Base-by-base conservation (phyloP, 2,329 filamentous ascomycete species). In the Scedosporium minutisporum region DNA sequence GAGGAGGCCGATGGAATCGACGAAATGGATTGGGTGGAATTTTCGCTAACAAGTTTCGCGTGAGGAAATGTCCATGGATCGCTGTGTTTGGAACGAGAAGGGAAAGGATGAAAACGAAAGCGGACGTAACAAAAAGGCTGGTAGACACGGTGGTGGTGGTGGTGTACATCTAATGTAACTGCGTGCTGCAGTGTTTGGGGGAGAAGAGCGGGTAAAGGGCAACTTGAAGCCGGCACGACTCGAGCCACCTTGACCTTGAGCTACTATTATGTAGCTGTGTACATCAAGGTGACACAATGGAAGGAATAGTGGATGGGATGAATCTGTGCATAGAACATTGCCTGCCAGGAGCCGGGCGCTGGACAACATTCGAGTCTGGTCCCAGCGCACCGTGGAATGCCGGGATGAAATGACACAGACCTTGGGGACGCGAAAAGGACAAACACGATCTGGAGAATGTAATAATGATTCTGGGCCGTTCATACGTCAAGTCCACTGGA, bases 1-100 rank as follows among this genome's bases (percentile, higher is more conserved):
- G 63, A 66, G 65, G 65, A 63, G 63, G 61, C 64, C 23, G 59
- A 41, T 38, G 59, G 59, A 33, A 33, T 61, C 27, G 59, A 51
- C 12, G 46, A 42, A 12, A 25, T 10, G 14, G 46, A 29, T 25
- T 38, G 60, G 29, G 60, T 41, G 48, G 46, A 38, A 57, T 55
- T 61, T 42, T 61, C 48, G 48, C 60, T 61, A 42, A 38, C 33
- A 33, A 38, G 46, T 61, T 38, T 57, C 46, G 46, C 33, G 27
- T 41, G 21, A 44, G 60, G 42, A 61, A 61, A 21, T 38, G 33
- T 14, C 51, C 21, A 27, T 27, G 51, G 51, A 21, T 27, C 51
- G 21, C 18, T 23, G 51, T 14, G 4, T 55, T 10, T 48, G 23
- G 23, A 23, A 55, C 51, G 51, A 23, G 18, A 55, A 27, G 23